Percentiles rank a stretch among this genome's conserved stretches.
phyloP scores from a whole-genome alignment of 2,329 filamentous ascomycete genomes.

The Fusarium begoniae region DNA sequence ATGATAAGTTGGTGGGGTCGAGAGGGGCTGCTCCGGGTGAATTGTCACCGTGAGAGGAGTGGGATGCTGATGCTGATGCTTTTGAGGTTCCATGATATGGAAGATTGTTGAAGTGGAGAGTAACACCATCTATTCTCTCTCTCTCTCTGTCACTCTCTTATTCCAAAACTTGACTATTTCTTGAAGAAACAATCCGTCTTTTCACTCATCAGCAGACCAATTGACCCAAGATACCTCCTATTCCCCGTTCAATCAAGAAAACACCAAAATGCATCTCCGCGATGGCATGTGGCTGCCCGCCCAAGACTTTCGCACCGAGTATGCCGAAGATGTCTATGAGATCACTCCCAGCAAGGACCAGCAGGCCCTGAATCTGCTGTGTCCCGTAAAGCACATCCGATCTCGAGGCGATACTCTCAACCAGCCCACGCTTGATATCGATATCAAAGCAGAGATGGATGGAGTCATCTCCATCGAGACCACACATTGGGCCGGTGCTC shows the following conservation, averaged over 20 bases:
- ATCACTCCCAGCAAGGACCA: conserved; percentile 55
- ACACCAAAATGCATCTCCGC: conserved; percentile 45
- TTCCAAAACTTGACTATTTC: conserved; percentile 19
- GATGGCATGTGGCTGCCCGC: conserved; percentile 70
- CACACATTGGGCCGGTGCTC: conserved; percentile 52
- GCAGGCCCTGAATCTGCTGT: conserved; percentile 62
- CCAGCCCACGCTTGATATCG: conserved; percentile 59
- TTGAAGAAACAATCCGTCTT: background rate
- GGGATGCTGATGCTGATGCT: background rate
- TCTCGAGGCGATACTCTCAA: conserved; percentile 66
- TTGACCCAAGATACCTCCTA: background rate
- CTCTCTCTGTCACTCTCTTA: background rate
- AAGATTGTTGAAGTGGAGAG: conserved; percentile 18
- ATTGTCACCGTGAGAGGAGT: conserved; percentile 18
- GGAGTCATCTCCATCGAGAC: conserved; percentile 53
- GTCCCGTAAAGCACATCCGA: conserved; percentile 63
- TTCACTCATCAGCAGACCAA: conserved; percentile 7
- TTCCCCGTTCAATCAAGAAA: background rate
- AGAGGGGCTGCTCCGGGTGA: conserved; percentile 39
- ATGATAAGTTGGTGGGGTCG: conserved; percentile 36
- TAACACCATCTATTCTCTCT: conserved; percentile 1
- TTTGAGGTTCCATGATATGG: conserved; percentile 31
- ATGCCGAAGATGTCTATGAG: conserved; percentile 70
- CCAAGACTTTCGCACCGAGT: conserved; percentile 68
- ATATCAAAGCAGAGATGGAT: conserved; percentile 50